phyloP scores from a whole-genome alignment of 805 yeast genomes.

The Lachancea dasiensis region DNA sequence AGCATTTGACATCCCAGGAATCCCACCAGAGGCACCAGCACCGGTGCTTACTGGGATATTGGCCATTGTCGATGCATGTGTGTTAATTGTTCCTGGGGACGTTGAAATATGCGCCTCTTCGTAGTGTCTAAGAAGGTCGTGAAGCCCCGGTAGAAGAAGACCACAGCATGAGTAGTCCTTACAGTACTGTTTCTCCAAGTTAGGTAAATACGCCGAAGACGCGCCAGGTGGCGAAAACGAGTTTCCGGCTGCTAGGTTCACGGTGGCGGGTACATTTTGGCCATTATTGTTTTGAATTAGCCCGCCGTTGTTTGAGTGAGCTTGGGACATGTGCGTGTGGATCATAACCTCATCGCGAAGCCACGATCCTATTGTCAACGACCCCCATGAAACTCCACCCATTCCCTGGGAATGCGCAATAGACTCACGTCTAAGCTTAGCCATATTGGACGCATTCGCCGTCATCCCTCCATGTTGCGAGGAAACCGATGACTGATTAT shows the following conservation, averaged over 20 bases:
- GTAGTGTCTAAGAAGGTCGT: constrained; percentile 87
- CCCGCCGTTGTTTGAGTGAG: constrained; percentile 1
- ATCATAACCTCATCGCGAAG: constrained; percentile 85
- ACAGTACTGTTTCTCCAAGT: constrained; percentile 92
- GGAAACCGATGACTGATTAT: constrained; percentile 6
- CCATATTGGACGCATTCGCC: constrained; percentile 16
- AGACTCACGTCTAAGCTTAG: constrained; percentile 74
- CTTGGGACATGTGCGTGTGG: constrained; percentile 27
- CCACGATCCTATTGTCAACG: constrained; percentile 93
- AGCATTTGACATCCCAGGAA: constrained; percentile 1
- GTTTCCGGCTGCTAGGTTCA: constrained; percentile 2
- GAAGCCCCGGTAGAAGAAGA: constrained; percentile 81
- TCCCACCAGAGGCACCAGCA: background rate
- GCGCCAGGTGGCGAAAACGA: constrained; percentile 54
- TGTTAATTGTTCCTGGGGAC: constrained; percentile 38
- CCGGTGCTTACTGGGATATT: background rate
- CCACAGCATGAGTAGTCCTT: constrained; percentile 97
- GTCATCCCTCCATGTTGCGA: constrained; percentile 11
- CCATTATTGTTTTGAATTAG: background rate
- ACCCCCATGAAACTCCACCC: constrained; percentile 98
- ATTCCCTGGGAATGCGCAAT: constrained; percentile 95
- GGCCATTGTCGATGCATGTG: constrained; percentile 9
- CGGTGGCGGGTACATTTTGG: no score
- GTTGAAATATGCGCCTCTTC: constrained; percentile 89
- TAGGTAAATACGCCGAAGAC: constrained; percentile 76